phyloP scores from a whole-genome alignment of 768 basidiomycete genomes.

The Tulasnella sp. region DNA sequence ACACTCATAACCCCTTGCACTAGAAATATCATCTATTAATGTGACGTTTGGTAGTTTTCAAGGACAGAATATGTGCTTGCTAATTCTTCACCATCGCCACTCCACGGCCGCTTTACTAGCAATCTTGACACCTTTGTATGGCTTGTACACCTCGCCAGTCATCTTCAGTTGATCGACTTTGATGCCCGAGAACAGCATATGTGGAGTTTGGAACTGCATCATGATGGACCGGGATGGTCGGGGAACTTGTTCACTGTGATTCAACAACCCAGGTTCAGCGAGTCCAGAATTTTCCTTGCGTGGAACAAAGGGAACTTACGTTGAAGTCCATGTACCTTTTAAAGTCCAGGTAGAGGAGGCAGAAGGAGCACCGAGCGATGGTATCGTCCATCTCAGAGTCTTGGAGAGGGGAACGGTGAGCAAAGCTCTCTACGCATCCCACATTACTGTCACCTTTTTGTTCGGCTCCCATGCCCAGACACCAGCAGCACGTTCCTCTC shows the following conservation, averaged over 20 bases:
- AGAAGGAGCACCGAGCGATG: slow-evolving; percentile 50
- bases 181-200: slow-evolving; percentile 73
- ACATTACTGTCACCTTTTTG: slow-evolving; percentile 53
- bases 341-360: slow-evolving; percentile 71
- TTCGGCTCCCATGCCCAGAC: slow-evolving; percentile 82
- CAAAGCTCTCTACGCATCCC: background rate
- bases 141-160: slow-evolving; percentile 80
- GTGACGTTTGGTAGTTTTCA: no score
- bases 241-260: slow-evolving; percentile 48
- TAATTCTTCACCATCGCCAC: slow-evolving; percentile 53
- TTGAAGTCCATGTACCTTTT: slow-evolving; percentile 74
- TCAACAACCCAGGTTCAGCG: background rate
- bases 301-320: slow-evolving; percentile 49
- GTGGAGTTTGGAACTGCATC: slow-evolving; percentile 70
- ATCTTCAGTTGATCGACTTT: slow-evolving; percentile 86
- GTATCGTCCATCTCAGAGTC: slow-evolving; percentile 81
- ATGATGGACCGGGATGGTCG: slow-evolving; percentile 77
- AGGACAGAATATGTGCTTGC: no score
- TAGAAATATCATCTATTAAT: no score
- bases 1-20: no score
- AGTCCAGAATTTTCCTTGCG: background rate
- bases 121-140: slow-evolving; percentile 87
- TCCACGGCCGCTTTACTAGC: slow-evolving; percentile 69
- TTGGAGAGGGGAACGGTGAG: slow-evolving; percentile 41
- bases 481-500: slow-evolving; percentile 50